Base-by-base conservation (phyloP, 306 rosid genomes). In the Rosa persica region DNA sequence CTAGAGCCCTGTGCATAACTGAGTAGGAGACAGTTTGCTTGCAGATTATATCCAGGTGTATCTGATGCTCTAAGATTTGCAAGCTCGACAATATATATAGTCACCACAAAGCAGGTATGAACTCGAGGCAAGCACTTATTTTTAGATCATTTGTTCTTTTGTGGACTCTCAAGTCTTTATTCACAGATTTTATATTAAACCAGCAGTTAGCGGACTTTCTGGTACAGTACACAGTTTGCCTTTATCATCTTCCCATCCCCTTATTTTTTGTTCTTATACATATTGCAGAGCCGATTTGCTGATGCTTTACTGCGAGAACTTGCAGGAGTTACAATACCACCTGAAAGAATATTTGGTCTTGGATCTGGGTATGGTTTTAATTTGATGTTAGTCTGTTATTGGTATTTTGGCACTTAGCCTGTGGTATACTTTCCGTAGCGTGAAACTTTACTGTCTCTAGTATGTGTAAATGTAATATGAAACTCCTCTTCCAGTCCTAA, bases 101-200 rank as follows among this genome's bases (percentile, higher is more conserved):
- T 90, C 73, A 93, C 96, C 82, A 91, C 96, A 48, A 93, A 93
- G 83, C 97, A 89, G 93, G 98, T 91, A 64, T 49, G 75, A 38
- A 44, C n/a, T 4, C 6, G 23, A 2, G 2, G 5, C 25, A 13
- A 39, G 68, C 65, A 52, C 46, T 72, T 81, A 65, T 62, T 93
- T 40, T 74, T 25, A 12, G n/a, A 10, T 34, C 13, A 52, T 40
- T 43, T 30, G 40, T 27, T 5, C 30, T 15, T 62, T 30, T 4
- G 25, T 57, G 62, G 62, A 55, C 30, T 55, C 12, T 51, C 4
- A 10, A n/a, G 27, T 55, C 62, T 55, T 8, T 10, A n/a, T 20
- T n/a, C 25, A 17, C n/a, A 8, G 5, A 20, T 0, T 55, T 8
- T 55, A 55, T 54, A 3, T 20, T 20, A 54, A 55, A n/a, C 12